Conservation (phyloP, 2,329 filamentous ascomycete genomes). For the Sporothrix mexicana region DNA sequence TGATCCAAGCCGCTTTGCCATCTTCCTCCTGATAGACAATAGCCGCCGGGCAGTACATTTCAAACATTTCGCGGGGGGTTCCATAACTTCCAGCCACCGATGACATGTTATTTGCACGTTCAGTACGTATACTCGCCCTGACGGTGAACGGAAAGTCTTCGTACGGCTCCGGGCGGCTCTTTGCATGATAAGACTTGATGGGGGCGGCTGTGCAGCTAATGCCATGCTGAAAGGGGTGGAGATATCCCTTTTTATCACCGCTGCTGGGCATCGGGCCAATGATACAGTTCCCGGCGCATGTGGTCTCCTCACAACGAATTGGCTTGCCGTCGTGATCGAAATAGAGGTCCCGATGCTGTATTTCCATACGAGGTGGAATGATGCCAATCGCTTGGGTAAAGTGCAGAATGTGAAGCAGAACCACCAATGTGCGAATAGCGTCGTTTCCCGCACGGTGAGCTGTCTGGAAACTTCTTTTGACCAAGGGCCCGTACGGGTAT, state of each 20-base stretch:
- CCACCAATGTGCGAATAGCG: not conserved
- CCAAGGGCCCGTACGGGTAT: not conserved
- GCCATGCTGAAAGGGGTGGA: not conserved
- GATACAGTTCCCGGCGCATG: too few relatives aligned
- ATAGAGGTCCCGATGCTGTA: too few relatives aligned
- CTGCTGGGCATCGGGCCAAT: too few relatives aligned
- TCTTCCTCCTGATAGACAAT: too few relatives aligned
- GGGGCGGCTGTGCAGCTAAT: too few relatives aligned
- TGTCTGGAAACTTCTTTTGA: not conserved
- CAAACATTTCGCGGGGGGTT: too few relatives aligned
- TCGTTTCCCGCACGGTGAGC: not conserved
- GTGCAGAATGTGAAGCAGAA: conserved; percentile 3
- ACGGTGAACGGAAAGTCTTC: not conserved
- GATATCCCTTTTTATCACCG: not conserved
- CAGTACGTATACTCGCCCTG: too few relatives aligned
- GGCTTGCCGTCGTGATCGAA: not conserved
- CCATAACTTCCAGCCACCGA: too few relatives aligned
- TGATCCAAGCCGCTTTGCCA: too few relatives aligned
- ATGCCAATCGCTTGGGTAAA: not conserved
- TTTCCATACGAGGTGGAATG: not conserved
- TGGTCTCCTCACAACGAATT: not conserved
- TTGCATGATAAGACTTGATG: too few relatives aligned
- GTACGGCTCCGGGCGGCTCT: not conserved
- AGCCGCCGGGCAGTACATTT: too few relatives aligned
- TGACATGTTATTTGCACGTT: too few relatives aligned